These are phyloP conservation scores for Botrytis aclada DNA, from an alignment of 2,329 filamentous ascomycete genomes.

Conservation along the genomic window DNA sequence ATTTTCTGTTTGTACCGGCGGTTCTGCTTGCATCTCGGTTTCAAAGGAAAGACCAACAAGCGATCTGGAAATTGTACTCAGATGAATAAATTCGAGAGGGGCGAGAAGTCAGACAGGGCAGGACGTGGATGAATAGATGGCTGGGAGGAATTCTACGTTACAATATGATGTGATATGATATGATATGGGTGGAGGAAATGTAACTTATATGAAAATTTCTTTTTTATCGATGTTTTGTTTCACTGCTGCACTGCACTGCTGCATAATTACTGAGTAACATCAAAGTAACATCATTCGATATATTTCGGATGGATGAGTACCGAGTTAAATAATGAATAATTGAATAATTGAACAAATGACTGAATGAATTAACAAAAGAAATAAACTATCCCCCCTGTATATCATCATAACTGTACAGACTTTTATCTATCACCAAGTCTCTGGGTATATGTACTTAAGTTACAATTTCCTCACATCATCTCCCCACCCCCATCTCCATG, in stretches of 20 bases:
- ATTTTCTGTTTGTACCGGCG: background rate
- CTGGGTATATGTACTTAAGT: slow-evolving; percentile 7
- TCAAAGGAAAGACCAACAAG: background rate
- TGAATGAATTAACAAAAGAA: background rate
- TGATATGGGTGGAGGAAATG: background rate
- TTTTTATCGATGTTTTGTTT: background rate
- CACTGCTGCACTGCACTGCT: background rate
- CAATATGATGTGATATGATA: no score
- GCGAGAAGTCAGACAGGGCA: no score
- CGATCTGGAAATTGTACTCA: background rate
- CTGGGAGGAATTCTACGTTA: no score
- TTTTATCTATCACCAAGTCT: background rate
- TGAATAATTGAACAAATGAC: background rate
- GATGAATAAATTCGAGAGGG: no score
- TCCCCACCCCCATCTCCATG: no score
- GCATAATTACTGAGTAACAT: no score
- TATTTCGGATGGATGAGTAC: background rate
- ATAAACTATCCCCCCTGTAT: background rate
- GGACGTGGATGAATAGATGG: no score
- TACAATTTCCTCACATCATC: background rate
- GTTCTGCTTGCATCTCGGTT: background rate
- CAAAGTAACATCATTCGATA: background rate
- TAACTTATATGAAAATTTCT: background rate
- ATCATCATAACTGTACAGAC: background rate
- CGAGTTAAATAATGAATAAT: background rate